Evolutionary conservation across 441 rosid species (phyloP).

Genomic region (Mallotus japonicus): DNA sequence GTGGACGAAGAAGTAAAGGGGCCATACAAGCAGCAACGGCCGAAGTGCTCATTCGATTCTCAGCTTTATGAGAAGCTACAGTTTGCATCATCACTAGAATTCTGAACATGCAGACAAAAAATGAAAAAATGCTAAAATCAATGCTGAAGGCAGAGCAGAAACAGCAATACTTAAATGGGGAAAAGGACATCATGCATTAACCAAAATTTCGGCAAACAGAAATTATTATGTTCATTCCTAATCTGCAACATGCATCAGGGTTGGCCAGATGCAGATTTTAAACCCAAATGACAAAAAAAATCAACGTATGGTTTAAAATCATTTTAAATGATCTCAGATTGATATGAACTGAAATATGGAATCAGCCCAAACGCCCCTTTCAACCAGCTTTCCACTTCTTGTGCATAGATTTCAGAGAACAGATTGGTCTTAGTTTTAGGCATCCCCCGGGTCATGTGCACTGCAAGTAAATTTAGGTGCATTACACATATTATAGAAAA

Average conservation of each 20-base stretch:
- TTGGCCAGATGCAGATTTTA: background rate
- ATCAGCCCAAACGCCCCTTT: background rate
- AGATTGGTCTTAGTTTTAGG: background rate
- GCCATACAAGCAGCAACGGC: constrained; percentile 99
- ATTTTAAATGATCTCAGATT: background rate
- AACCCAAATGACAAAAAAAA: background rate
- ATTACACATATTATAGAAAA: background rate
- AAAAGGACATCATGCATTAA: background rate
- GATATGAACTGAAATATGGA: background rate
- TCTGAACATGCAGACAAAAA: constrained; percentile 43
- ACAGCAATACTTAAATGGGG: background rate
- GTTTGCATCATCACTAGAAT: constrained; percentile 90
- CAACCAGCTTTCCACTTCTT: background rate
- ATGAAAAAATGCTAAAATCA: constrained; percentile 20
- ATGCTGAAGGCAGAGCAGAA: background rate
- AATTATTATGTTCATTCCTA: background rate
- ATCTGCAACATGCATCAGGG: constrained; percentile 9
- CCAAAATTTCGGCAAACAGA: background rate
- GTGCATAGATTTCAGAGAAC: background rate
- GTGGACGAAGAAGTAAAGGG: constrained; percentile 98
- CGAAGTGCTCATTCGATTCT: constrained; percentile 90
- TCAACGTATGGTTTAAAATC: background rate
- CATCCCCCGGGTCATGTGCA: background rate
- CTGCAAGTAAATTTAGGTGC: background rate
- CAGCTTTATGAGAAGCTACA: constrained; percentile 72